These are phyloP conservation scores for Psilocybe tampanensis DNA, from an alignment of 768 basidiomycete species.

Conservation along the genomic window DNA sequence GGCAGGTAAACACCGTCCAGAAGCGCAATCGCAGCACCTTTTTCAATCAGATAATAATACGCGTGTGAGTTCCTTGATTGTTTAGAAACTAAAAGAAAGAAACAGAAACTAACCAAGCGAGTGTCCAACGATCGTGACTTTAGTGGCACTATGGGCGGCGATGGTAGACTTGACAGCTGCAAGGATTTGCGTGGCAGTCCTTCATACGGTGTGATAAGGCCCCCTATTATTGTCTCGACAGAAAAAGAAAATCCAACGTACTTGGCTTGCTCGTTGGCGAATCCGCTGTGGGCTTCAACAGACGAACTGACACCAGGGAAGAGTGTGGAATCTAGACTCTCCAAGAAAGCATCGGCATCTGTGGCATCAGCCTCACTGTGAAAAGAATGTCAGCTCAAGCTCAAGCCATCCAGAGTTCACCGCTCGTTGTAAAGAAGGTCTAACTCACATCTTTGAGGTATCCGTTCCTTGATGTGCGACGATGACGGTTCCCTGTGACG, in stretches of 20 bases:
- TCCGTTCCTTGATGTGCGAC: constrained; percentile 49
- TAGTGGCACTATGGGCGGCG: constrained; percentile 31
- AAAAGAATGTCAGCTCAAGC: neutral
- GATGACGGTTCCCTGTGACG: constrained; percentile 36
- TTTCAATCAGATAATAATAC: neutral
- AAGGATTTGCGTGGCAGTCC: constrained; percentile 43
- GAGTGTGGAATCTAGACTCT: constrained; percentile 34
- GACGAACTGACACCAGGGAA: constrained; percentile 49
- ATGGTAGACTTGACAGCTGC: constrained; percentile 42
- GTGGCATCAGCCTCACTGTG: constrained; percentile 39
- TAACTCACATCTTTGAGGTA: constrained; percentile 32
- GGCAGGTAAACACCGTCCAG: constrained; percentile 60
- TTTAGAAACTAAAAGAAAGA: no score
- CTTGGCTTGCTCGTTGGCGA: constrained; percentile 43
- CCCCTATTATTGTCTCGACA: neutral
- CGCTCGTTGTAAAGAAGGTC: neutral
- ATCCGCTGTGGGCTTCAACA: constrained; percentile 49
- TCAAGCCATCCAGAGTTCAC: no score
- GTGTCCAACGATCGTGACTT: constrained; percentile 49
- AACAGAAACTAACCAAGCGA: constrained; percentile 38
- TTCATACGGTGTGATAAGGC: constrained; percentile 13
- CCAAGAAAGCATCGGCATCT: constrained; percentile 35
- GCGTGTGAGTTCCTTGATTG: neutral
- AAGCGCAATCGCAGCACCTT: constrained; percentile 55
- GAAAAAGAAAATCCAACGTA: constrained; percentile 16